Evolutionary conservation across 1,284 basidiomycete genomes (phyloP).

Genomic region (Omphalotus olearius): DNA sequence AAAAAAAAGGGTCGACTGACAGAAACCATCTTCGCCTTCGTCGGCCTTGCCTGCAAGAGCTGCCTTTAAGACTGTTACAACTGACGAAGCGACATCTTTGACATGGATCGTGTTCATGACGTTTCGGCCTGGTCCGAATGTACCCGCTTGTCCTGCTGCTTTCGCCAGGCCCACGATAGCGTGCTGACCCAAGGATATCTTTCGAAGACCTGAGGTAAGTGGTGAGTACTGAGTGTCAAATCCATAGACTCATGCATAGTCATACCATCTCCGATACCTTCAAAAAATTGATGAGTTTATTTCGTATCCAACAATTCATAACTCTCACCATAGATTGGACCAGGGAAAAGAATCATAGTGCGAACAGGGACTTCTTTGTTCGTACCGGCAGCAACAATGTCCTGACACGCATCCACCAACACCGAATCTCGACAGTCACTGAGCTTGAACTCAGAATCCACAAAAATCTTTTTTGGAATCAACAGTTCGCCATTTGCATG

Average conservation of each 20-base stretch:
- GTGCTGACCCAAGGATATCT: slow-evolving; percentile 3
- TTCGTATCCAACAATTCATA: background rate
- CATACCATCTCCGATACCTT: background rate
- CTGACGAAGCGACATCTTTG: slow-evolving; percentile 7
- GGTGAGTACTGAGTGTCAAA: too few relatives aligned
- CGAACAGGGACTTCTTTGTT: background rate
- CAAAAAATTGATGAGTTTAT: background rate
- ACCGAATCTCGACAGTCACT: background rate
- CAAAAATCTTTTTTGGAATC: background rate
- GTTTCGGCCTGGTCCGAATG: slow-evolving; percentile 6
- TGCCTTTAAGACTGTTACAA: background rate
- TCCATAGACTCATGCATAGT: slow-evolving; percentile 1
- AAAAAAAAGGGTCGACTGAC: too few relatives aligned
- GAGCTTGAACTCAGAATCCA: slow-evolving; percentile 5
- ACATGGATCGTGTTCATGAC: slow-evolving; percentile 1
- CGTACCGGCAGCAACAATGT: slow-evolving; percentile 2
- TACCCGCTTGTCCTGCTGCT: slow-evolving; percentile 3
- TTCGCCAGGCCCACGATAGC: background rate
- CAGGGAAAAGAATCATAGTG: slow-evolving; percentile 6
- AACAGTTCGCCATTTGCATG: slow-evolving; percentile 4
- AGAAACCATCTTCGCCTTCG: slow-evolving; percentile 5
- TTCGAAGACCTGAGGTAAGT: slow-evolving; percentile 1
- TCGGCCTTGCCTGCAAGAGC: slow-evolving; percentile 3
- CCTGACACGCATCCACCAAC: background rate
- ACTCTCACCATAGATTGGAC: slow-evolving; percentile 6